Percentiles rank a stretch among this genome's conserved stretches.
These are phyloP conservation scores for Geranium brycei DNA, from an alignment of 345 rosid genomes.

Conservation along the genomic window DNA sequence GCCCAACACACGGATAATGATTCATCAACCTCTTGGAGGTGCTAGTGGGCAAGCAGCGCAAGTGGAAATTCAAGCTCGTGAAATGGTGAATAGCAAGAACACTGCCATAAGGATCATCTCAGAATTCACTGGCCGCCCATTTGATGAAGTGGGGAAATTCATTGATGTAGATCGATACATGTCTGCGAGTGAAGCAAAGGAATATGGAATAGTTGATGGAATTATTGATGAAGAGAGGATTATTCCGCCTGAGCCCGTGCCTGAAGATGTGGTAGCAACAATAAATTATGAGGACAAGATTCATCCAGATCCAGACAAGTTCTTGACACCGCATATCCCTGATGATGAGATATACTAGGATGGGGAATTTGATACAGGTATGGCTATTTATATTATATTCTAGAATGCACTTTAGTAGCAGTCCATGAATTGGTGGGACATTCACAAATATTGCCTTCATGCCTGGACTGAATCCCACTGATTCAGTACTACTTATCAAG, in stretches of 20 bases:
- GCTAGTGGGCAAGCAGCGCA: slow-evolving; percentile 78
- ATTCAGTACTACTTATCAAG: no score
- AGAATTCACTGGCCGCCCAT: slow-evolving; percentile 54
- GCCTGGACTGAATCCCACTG: no score
- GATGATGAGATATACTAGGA: slow-evolving; percentile 73
- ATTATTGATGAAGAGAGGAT: slow-evolving; percentile 80
- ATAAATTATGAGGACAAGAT: slow-evolving; percentile 38
- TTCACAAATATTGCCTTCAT: no score
- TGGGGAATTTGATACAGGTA: slow-evolving; percentile 21
- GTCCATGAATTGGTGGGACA: no score
- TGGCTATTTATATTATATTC: background rate
- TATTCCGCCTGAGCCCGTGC: slow-evolving; percentile 69
- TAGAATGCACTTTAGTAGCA: no score
- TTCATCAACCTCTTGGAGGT: slow-evolving; percentile 90
- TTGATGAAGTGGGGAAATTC: slow-evolving; percentile 66
- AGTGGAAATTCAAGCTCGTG: slow-evolving; percentile 79
- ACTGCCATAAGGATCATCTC: slow-evolving; percentile 59
- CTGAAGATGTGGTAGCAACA: slow-evolving; percentile 55
- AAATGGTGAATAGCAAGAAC: slow-evolving; percentile 79
- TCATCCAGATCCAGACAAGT: slow-evolving; percentile 63
- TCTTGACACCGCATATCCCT: slow-evolving; percentile 79
- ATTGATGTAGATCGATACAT: slow-evolving; percentile 79
- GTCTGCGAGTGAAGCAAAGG: slow-evolving; percentile 92
- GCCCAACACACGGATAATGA: slow-evolving; percentile 93
- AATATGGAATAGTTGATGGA: slow-evolving; percentile 88